Conservation (phyloP, 192 early-diverging fungal genomes). For the Coemansia sp. region DNA sequence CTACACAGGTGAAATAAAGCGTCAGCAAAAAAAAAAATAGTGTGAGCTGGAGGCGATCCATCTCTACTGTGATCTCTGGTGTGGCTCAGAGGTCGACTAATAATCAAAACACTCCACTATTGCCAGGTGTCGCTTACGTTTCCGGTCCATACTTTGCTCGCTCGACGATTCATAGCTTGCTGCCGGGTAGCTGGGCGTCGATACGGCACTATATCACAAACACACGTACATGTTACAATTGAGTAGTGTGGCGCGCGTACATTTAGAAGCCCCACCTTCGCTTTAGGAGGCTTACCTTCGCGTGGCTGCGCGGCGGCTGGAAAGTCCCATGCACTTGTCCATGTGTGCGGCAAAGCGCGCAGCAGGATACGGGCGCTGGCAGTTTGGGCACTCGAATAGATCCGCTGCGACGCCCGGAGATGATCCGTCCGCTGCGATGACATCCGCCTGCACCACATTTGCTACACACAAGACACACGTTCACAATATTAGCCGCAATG, state of each 20-base stretch:
- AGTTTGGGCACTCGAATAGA: constrained; percentile 78
- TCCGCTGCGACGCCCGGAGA: constrained; percentile 40
- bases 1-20: constrained; percentile 6
- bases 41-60: constrained; percentile 1
- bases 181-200: constrained; percentile 34
- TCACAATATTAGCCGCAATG: background rate
- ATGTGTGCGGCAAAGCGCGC: constrained; percentile 87
- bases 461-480: constrained; percentile 17
- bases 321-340: constrained; percentile 88
- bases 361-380: constrained; percentile 75
- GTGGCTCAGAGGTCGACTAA: background rate
- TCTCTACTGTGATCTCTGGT: background rate
- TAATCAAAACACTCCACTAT: constrained; percentile 6
- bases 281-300: constrained; percentile 35
- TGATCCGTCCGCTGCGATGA: background rate
- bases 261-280: background rate
- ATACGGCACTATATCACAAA: constrained; percentile 27
- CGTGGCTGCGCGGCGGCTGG: constrained; percentile 48
- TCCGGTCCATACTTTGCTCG: constrained; percentile 39
- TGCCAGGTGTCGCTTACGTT: constrained; percentile 22
- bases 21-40: background rate
- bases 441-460: background rate
- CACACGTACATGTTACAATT: background rate
- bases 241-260: constrained; percentile 1
- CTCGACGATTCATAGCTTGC: constrained; percentile 48